Conservation (phyloP, 2,329 filamentous ascomycete genomes). For the Hypoxylon sp. region DNA sequence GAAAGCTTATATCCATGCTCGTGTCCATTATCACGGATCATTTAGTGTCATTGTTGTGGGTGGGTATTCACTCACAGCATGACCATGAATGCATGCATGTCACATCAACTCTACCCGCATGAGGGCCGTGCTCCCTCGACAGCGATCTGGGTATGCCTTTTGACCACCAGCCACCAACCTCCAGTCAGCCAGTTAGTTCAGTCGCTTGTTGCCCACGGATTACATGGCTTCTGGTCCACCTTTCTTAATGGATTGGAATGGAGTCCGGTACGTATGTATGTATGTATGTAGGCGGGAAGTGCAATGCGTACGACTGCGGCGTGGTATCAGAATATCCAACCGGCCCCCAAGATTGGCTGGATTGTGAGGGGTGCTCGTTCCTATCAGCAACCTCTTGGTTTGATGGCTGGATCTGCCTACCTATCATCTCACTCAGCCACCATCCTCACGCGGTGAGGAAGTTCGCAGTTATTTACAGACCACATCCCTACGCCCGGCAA, state of each 20-base stretch:
- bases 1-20: conserved; percentile 24
- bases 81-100: conserved; percentile 34
- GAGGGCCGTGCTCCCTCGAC: conserved; percentile 31
- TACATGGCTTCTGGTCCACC: conserved; percentile 9
- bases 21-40: conserved; percentile 9
- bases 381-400: conserved; percentile 20
- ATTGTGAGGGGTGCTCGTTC: conserved; percentile 22
- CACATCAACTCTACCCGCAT: conserved; percentile 34
- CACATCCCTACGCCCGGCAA: conserved; percentile 22
- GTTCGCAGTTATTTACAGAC: conserved; percentile 21
- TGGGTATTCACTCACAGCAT: conserved; percentile 26
- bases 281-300: conserved; percentile 20
- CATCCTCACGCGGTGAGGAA: conserved; percentile 22
- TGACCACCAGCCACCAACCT: conserved; percentile 17
- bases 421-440: conserved; percentile 37
- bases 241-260: conserved; percentile 21
- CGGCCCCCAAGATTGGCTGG: conserved; percentile 27
- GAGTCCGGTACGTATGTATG: conserved; percentile 21
- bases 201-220: too few species aligned
- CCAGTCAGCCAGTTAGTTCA: conserved; percentile 9
- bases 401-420: conserved; percentile 16
- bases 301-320: conserved; percentile 30
- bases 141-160: conserved; percentile 26
- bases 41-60: not conserved
- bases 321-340: conserved; percentile 20